A percentile compares a stretch with the other conserved stretches of the same genome.
Evolutionary conservation across 495 filamentous ascomycete species (phyloP).

Genomic region (Aspergillus biplanus): DNA sequence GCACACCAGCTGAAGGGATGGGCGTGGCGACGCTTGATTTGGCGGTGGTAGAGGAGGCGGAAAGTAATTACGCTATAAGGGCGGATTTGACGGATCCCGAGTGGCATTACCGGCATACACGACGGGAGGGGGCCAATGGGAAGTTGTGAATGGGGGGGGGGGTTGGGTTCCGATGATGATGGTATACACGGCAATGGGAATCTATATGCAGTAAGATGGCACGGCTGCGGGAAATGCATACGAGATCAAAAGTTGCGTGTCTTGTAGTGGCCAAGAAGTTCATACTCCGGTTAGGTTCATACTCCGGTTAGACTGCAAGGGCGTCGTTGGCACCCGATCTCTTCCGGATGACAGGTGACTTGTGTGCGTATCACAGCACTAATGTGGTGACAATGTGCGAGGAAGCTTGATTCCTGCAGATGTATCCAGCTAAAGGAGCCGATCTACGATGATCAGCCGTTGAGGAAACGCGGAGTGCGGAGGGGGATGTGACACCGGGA

Average conservation of each 20-base stretch:
- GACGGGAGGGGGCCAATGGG: background rate
- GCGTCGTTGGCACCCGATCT: background rate
- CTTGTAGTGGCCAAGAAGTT: background rate
- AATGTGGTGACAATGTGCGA: background rate
- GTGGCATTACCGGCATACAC: constrained; percentile 14
- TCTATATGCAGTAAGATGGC: background rate
- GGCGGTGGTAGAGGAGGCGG: constrained; percentile 7
- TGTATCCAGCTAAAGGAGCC: background rate
- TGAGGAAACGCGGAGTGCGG: background rate
- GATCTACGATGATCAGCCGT: background rate
- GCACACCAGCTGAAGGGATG: constrained; percentile 7
- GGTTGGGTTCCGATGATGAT: background rate
- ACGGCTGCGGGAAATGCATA: background rate
- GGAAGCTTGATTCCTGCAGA: background rate
- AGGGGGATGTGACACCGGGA: background rate
- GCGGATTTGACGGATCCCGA: constrained; percentile 10
- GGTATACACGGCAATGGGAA: background rate
- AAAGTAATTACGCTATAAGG: constrained; percentile 8
- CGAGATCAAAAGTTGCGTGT: background rate
- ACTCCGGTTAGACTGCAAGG: background rate
- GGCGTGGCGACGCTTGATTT: constrained; percentile 8
- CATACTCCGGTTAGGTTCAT: background rate
- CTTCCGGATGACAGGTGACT: background rate
- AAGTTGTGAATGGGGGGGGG: constrained; percentile 10
- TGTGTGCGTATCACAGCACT: background rate